Evolutionary conservation across 345 rosid genomes (phyloP).

Genomic region (Combretum micranthum): DNA sequence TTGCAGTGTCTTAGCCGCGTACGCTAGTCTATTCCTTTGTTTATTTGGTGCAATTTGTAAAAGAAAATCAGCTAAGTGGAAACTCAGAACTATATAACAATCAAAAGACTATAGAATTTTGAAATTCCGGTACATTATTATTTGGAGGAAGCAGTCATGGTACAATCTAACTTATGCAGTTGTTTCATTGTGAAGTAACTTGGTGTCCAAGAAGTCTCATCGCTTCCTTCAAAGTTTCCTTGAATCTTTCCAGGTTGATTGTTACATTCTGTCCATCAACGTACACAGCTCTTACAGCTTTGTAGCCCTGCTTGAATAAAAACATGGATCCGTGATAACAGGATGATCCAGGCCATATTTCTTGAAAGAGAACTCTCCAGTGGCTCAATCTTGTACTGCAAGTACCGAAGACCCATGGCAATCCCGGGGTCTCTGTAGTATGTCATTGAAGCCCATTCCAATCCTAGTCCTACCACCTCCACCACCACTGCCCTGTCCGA

Average conservation of each 20-base stretch:
- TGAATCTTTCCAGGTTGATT: constrained; percentile 22
- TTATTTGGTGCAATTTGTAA: no score
- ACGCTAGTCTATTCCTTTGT: no score
- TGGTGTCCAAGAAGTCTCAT: constrained; percentile 6
- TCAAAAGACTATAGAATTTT: no score
- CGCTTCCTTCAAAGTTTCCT: constrained; percentile 24
- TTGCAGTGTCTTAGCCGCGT: no score
- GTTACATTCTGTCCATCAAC: constrained; percentile 25
- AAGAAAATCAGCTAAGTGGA: no score
- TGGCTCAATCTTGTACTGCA: constrained; percentile 32
- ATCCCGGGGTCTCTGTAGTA: constrained; percentile 22
- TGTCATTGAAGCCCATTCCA: constrained; percentile 24
- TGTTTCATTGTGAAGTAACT: not conserved
- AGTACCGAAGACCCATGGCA: constrained; percentile 26
- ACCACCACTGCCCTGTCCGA: constrained; percentile 24
- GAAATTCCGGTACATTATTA: no score
- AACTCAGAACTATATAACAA: no score
- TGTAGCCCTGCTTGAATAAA: constrained; percentile 17
- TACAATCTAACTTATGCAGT: not conserved
- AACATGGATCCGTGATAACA: constrained; percentile 18
- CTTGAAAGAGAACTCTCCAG: constrained; percentile 28
- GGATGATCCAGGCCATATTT: constrained; percentile 27
- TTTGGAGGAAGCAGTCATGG: no score
- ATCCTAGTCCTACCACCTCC: constrained; percentile 32
- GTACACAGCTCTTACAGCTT: constrained; percentile 19